Percentiles rank a stretch among this genome's conserved stretches.
Evolutionary conservation across 2,329 filamentous ascomycete species (phyloP).

Genomic region (Gyromitra esculenta): DNA sequence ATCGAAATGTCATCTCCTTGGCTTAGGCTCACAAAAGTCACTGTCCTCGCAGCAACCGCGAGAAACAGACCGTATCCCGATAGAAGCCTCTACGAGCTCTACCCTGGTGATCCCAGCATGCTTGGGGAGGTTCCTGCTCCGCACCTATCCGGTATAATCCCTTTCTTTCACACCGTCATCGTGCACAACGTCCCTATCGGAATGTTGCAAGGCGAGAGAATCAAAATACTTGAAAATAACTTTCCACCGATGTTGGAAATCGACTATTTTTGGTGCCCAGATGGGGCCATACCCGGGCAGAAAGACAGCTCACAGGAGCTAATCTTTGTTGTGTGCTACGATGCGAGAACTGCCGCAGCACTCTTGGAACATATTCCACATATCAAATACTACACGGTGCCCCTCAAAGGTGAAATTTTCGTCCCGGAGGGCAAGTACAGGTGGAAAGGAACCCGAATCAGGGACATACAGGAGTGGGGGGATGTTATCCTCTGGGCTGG

Average conservation of each 20-base stretch:
- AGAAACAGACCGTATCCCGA: slow-evolving; percentile 2
- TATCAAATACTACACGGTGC: neutral
- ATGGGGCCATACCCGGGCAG: neutral
- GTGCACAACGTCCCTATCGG: slow-evolving; percentile 13
- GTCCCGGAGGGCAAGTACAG: neutral
- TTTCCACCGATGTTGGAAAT: slow-evolving; percentile 5
- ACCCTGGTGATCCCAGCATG: slow-evolving; percentile 11
- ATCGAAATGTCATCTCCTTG: slow-evolving; percentile 20
- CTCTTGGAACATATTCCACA: slow-evolving; percentile 13
- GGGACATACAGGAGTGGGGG: slow-evolving; percentile 1
- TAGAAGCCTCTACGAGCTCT: slow-evolving; percentile 22
- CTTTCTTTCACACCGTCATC: slow-evolving; percentile 33
- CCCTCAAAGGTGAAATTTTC: slow-evolving; percentile 17
- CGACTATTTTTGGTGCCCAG: slow-evolving; percentile 29
- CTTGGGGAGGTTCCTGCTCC: slow-evolving; percentile 3
- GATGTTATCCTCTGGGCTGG: slow-evolving; percentile 27
- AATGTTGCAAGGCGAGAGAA: neutral
- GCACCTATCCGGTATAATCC: neutral
- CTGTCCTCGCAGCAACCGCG: neutral
- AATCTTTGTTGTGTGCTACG: slow-evolving; percentile 18
- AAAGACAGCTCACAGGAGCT: neutral
- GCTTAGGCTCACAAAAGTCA: slow-evolving; percentile 27
- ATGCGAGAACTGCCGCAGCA: neutral
- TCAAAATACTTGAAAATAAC: neutral
- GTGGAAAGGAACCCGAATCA: neutral